A percentile compares a stretch with the other conserved stretches of the same genome.
Evolutionary conservation across 1,139 yeast species (phyloP).

Genomic region (Scheffersomyces illinoinensis): DNA sequence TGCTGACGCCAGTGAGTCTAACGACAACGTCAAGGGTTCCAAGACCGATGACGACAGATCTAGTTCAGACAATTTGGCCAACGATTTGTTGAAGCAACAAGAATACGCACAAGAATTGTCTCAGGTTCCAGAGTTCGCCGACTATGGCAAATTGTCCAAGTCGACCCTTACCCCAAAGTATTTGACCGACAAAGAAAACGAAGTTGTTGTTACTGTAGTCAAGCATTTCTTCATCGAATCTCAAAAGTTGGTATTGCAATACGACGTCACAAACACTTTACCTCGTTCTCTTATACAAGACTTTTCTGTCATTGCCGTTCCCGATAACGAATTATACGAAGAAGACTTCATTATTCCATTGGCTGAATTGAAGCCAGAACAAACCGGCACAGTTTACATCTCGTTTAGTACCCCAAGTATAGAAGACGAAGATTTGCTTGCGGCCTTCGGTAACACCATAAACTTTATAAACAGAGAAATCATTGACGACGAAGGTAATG

Average conservation of each 20-base stretch:
- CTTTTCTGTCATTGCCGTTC: constrained; percentile 71
- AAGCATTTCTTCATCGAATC: constrained; percentile 73
- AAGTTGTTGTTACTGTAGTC: constrained; percentile 81
- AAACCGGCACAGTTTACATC: constrained; percentile 76
- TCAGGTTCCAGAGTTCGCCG: constrained; percentile 66
- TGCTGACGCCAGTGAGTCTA: constrained; percentile 23
- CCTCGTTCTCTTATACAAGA: constrained; percentile 75
- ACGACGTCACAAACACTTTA: constrained; percentile 81
- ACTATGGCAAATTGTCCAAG: constrained; percentile 75
- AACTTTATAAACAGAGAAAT: constrained; percentile 80
- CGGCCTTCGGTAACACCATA: constrained; percentile 67
- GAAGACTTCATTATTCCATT: constrained; percentile 80
- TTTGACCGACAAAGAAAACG: constrained; percentile 91
- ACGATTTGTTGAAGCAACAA: constrained; percentile 53
- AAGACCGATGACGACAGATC: constrained; percentile 9
- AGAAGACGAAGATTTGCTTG: constrained; percentile 42
- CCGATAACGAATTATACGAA: constrained; percentile 57
- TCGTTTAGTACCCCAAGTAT: constrained; percentile 62
- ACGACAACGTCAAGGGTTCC: constrained; percentile 9
- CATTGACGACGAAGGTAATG: constrained; percentile 71
- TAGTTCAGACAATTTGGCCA: constrained; percentile 29
- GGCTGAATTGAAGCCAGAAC: constrained; percentile 68
- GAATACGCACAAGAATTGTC: constrained; percentile 68
- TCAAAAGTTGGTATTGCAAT: constrained; percentile 80
- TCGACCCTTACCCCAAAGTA: constrained; percentile 61